Conservation (phyloP, 371 early-diverging fungal genomes). For the Mucor irregularis region DNA sequence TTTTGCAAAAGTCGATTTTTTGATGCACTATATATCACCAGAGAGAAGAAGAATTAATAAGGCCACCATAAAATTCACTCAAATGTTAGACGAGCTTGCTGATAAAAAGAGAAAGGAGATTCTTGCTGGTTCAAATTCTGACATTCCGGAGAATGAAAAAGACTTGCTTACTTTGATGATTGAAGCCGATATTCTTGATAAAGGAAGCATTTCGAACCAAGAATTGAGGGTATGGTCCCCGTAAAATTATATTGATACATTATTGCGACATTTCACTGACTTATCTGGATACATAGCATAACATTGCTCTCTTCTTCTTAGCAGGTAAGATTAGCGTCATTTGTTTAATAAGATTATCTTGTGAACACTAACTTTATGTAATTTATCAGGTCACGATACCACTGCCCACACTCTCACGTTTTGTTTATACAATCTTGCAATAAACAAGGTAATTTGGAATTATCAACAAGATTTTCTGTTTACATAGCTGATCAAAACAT, state of each 20-base stretch:
- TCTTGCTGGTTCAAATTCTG: not conserved
- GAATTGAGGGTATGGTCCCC: slow-evolving; percentile 19
- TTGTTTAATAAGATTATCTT: not conserved
- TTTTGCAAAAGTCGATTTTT: slow-evolving; percentile 11
- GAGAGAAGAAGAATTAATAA: not conserved
- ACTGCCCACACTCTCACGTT: slow-evolving; percentile 31
- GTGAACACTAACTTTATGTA: no score
- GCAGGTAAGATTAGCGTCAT: slow-evolving; percentile 2
- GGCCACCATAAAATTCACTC: slow-evolving; percentile 6
- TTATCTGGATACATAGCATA: slow-evolving; percentile 2
- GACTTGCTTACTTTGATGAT: slow-evolving; percentile 40
- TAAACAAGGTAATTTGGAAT: slow-evolving; percentile 10
- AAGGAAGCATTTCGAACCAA: slow-evolving; percentile 12
- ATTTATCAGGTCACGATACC: slow-evolving; percentile 13
- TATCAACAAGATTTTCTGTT: not conserved
- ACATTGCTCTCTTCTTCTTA: slow-evolving; percentile 17
- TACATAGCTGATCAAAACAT: not conserved
- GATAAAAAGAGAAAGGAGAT: slow-evolving; percentile 15
- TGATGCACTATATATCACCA: slow-evolving; percentile 5
- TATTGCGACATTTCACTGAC: not conserved
- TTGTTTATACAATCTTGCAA: slow-evolving; percentile 25
- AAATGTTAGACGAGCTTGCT: slow-evolving; percentile 8
- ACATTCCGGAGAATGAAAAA: slow-evolving; percentile 40
- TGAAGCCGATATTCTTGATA: slow-evolving; percentile 31
- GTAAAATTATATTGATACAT: no score